Conservation (phyloP, 2,329 filamentous ascomycete species). For the Cytospora mali region DNA sequence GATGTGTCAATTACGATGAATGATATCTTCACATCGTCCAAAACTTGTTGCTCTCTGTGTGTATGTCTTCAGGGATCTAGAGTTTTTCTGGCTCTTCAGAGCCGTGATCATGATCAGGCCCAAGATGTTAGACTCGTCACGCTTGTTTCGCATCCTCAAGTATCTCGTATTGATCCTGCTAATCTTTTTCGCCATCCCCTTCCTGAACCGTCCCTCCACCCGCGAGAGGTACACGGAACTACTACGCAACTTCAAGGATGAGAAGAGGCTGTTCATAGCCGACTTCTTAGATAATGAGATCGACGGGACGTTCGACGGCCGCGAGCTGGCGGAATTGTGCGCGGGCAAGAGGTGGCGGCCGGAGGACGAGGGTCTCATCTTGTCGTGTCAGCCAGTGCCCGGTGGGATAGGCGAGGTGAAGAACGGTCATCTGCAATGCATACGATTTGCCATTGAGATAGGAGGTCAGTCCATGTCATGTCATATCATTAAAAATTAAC, state of each 20-base stretch:
- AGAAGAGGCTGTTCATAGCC: conserved; percentile 39
- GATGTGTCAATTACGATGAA: conserved; percentile 18
- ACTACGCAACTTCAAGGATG: conserved; percentile 37
- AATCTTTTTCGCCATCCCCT: conserved; percentile 34
- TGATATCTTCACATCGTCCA: background rate
- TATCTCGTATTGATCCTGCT: conserved; percentile 32
- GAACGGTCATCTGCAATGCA: conserved; percentile 48
- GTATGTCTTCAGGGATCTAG: background rate
- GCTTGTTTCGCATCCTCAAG: conserved; percentile 35
- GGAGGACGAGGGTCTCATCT: conserved; percentile 38
- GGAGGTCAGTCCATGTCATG: conserved; percentile 41
- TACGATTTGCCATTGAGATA: conserved; percentile 50
- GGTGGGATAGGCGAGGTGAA: conserved; percentile 49
- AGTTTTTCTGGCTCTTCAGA: background rate
- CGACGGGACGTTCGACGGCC: conserved; percentile 38
- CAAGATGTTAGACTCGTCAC: conserved; percentile 34
- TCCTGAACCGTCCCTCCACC: conserved; percentile 27
- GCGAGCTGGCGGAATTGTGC: conserved; percentile 39
- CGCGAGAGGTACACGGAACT: conserved; percentile 32
- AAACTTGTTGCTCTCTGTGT: background rate
- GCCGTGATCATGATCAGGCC: conserved; percentile 11
- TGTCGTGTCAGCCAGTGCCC: conserved; percentile 46
- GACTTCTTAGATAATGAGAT: conserved; percentile 40
- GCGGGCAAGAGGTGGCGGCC: conserved; percentile 43
- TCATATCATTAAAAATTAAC: conserved; percentile 27